Evolutionary conservation across 768 basidiomycete species (phyloP).

Genomic region (Boletus vinaceobasis): DNA sequence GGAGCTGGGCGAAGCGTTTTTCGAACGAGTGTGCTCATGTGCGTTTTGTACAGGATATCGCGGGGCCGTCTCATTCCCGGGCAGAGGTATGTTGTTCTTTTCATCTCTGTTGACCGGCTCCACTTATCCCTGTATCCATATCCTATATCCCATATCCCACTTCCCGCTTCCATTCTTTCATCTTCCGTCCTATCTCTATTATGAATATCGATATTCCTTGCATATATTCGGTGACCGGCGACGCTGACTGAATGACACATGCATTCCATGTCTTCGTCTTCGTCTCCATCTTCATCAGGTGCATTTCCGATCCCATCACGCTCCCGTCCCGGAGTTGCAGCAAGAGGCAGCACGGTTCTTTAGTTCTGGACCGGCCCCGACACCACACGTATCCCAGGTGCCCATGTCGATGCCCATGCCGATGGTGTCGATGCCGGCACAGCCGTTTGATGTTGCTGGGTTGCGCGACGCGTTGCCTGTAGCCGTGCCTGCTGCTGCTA

Average conservation of each 20-base stretch:
- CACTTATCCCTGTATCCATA: neutral
- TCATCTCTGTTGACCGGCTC: slow-evolving; percentile 8
- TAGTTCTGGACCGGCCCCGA: slow-evolving; percentile 29
- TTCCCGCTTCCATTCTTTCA: slow-evolving; percentile 4
- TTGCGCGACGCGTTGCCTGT: slow-evolving; percentile 23
- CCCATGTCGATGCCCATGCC: slow-evolving; percentile 2
- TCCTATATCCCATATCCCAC: no score
- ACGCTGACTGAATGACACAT: neutral
- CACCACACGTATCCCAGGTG: slow-evolving; percentile 23
- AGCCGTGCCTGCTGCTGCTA: neutral
- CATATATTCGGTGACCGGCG: neutral
- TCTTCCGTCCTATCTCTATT: neutral
- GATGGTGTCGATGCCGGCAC: slow-evolving; percentile 25
- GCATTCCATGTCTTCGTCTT: neutral
- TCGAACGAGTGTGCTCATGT: slow-evolving; percentile 1
- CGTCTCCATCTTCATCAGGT: slow-evolving; percentile 33
- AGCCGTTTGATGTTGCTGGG: slow-evolving; percentile 58
- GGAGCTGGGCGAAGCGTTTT: neutral
- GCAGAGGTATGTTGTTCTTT: slow-evolving; percentile 41
- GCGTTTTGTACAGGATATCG: slow-evolving; percentile 55
- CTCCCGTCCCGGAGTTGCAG: slow-evolving; percentile 40
- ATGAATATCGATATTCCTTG: neutral
- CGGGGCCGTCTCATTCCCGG: slow-evolving; percentile 46
- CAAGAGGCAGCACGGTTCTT: slow-evolving; percentile 76
- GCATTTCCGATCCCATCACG: slow-evolving; percentile 54